Conservation (phyloP, 2,329 filamentous ascomycete species). For the Coniella vitis region DNA sequence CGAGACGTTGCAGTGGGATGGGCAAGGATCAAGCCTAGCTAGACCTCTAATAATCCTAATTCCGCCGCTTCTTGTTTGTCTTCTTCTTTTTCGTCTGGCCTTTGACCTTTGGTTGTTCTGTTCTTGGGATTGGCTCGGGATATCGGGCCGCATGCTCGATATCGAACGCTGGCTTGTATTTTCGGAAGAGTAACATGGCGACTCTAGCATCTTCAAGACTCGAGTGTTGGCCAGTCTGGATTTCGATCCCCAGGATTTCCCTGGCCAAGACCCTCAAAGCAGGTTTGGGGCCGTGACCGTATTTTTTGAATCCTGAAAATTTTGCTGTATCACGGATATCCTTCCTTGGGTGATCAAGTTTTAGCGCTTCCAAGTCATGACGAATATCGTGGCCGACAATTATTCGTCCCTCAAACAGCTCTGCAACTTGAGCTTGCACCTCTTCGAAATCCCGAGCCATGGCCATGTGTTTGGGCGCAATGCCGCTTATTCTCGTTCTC, state of each 20-base stretch:
- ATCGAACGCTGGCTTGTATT: constrained; percentile 80
- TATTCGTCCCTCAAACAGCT: constrained; percentile 62
- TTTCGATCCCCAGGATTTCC: constrained; percentile 52
- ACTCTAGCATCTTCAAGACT: constrained; percentile 76
- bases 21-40: constrained; percentile 3
- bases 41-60: constrained; percentile 20
- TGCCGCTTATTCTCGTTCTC: constrained; percentile 79
- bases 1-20: not conserved
- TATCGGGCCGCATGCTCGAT: constrained; percentile 67
- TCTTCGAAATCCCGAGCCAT: constrained; percentile 64
- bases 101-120: constrained; percentile 22
- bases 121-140: constrained; percentile 27
- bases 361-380: constrained; percentile 70
- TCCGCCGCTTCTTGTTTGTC: constrained; percentile 33
- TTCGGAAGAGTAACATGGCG: constrained; percentile 81
- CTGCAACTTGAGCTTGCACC: constrained; percentile 66
- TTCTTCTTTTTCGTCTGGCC: constrained; percentile 32
- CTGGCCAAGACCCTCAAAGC: constrained; percentile 53
- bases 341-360: constrained; percentile 68
- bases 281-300: constrained; percentile 61
- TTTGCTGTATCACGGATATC: constrained; percentile 82
- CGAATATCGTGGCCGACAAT: constrained; percentile 79
- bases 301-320: constrained; percentile 66
- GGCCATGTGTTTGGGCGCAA: constrained; percentile 66
- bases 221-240: constrained; percentile 58